These are phyloP conservation scores for Baffinella frigidus DNA, from an alignment of 208 protist species.

Conservation along the genomic window DNA sequence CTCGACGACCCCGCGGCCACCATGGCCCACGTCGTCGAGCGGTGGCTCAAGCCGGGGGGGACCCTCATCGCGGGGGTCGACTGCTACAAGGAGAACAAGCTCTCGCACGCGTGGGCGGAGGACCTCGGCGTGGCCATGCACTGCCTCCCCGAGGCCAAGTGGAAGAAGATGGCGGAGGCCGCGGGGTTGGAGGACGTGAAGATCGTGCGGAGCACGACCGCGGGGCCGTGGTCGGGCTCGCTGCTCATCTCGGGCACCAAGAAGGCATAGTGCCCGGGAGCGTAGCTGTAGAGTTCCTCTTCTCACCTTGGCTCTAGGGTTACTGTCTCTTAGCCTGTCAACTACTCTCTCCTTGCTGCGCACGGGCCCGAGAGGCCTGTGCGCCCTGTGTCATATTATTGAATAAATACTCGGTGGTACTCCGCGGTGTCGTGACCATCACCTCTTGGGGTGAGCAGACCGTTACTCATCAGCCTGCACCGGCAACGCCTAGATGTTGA, in stretches of 20 bases:
- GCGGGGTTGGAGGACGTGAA: neutral
- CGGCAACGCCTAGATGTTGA: too few species aligned
- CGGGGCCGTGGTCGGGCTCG: conserved; percentile 1
- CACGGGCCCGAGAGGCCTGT: too few species aligned
- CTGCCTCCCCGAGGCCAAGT: neutral
- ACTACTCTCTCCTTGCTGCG: too few species aligned
- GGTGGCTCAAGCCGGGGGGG: conserved; percentile 15
- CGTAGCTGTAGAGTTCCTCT: too few species aligned
- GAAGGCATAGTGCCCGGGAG: too few species aligned
- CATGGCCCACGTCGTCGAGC: neutral
- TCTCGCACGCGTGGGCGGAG: conserved; percentile 30
- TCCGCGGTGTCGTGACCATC: too few species aligned
- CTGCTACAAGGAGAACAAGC: conserved; percentile 45
- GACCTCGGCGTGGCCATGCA: conserved; percentile 25
- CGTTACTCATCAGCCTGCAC: too few species aligned
- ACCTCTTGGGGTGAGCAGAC: too few species aligned
- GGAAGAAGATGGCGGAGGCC: neutral
- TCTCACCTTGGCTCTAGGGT: too few species aligned
- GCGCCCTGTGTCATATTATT: too few species aligned
- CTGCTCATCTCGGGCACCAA: neutral
- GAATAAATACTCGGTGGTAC: too few species aligned
- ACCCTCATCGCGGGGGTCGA: neutral
- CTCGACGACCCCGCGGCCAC: neutral
- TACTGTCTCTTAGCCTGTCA: too few species aligned
- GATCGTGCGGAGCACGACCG: neutral